Percentiles rank a stretch among this genome's conserved stretches.
Conservation (phyloP, 1,139 yeast species). For the Zygoascus sp. region DNA sequence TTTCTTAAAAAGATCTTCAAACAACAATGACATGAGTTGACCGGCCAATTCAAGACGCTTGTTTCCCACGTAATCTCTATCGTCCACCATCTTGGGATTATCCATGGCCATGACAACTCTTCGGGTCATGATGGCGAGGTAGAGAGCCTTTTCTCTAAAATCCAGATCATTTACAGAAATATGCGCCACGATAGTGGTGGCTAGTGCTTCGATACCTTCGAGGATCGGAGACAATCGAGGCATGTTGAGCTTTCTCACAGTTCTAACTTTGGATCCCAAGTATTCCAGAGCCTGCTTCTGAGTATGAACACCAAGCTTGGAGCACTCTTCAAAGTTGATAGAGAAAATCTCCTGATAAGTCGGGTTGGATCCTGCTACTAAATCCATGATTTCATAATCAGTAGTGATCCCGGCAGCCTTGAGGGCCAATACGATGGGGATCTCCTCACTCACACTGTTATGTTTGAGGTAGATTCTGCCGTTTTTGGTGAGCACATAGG, state of each 20-base stretch:
- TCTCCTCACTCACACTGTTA: conserved; percentile 90
- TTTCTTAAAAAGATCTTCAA: conserved; percentile 95
- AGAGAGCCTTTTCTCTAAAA: conserved; percentile 89
- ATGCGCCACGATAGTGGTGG: conserved; percentile 95
- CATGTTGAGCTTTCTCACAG: conserved; percentile 79
- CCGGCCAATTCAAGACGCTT: conserved; percentile 97
- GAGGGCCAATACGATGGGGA: conserved; percentile 86
- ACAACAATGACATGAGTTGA: conserved; percentile 86
- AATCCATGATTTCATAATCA: conserved; percentile 87
- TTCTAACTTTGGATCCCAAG: conserved; percentile 86
- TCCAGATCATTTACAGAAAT: conserved; percentile 80
- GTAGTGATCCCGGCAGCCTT: conserved; percentile 95
- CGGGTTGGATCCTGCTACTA: conserved; percentile 87
- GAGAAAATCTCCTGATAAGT: conserved; percentile 88
- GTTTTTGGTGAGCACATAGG: conserved; percentile 89
- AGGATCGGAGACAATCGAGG: conserved; percentile 77
- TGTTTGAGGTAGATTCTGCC: conserved; percentile 87
- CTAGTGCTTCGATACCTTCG: conserved; percentile 96
- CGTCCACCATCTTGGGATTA: conserved; percentile 93
- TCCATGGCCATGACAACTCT: conserved; percentile 94
- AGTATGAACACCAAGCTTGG: conserved; percentile 77
- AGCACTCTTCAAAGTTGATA: conserved; percentile 90
- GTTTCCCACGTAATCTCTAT: conserved; percentile 97
- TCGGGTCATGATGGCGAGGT: conserved; percentile 94
- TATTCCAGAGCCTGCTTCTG: conserved; percentile 92